Percentiles rank a stretch among this genome's conserved stretches.
Evolutionary conservation across 2,329 filamentous ascomycete species (phyloP).

Genomic region (Aspergillus puulaauensis): DNA sequence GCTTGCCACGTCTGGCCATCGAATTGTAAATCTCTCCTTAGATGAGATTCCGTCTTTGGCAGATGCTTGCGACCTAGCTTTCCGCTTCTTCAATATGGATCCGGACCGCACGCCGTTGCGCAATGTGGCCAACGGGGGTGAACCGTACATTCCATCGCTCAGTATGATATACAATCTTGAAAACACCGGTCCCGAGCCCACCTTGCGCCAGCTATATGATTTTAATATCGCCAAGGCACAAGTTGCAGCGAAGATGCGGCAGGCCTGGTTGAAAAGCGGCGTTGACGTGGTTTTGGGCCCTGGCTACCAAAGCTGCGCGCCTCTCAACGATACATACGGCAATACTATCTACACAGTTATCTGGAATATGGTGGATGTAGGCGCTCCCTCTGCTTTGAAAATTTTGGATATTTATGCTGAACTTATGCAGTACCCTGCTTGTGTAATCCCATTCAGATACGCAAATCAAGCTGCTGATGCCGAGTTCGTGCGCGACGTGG

Average conservation of each 20-base stretch:
- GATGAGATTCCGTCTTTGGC: conserved; percentile 11
- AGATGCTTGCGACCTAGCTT: conserved; percentile 11
- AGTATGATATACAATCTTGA: conserved; percentile 12
- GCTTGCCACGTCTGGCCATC: conserved; percentile 21
- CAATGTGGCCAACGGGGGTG: conserved; percentile 18
- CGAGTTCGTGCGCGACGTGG: conserved; percentile 18
- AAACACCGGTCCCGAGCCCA: conserved; percentile 11
- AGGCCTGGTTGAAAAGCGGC: conserved; percentile 17
- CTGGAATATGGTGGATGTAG: conserved; percentile 25
- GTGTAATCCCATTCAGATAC: conserved; percentile 21
- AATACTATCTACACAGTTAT: conserved; percentile 22
- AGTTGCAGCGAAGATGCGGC: conserved; percentile 15
- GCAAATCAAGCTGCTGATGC: conserved; percentile 17
- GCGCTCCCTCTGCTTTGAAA: background rate
- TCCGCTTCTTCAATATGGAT: conserved; percentile 23
- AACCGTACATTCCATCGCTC: conserved; percentile 22
- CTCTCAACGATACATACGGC: conserved; percentile 23
- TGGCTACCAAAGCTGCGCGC: conserved; percentile 24
- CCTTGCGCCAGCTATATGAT: conserved; percentile 20
- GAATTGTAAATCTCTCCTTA: conserved; percentile 14
- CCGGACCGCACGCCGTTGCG: conserved; percentile 19
- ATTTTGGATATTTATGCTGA: background rate
- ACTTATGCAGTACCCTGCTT: conserved; percentile 19
- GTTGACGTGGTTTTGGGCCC: conserved; percentile 24
- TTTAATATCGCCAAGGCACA: conserved; percentile 16